Evolutionary conservation across 306 rosid species (phyloP).

Genomic region (Spatholobus suberectus): DNA sequence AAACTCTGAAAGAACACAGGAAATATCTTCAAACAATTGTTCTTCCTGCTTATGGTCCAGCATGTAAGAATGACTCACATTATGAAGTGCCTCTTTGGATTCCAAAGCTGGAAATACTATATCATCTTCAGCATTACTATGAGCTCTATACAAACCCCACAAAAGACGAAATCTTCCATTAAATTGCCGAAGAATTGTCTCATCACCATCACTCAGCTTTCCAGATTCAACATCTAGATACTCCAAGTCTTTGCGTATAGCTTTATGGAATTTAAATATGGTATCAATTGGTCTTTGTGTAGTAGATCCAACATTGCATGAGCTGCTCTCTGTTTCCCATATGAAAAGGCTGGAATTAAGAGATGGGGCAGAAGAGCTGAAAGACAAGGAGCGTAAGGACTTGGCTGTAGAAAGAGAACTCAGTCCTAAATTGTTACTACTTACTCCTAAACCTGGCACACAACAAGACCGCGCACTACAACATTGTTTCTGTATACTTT

Average conservation of each 20-base stretch:
- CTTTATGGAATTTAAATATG: constrained; percentile 96
- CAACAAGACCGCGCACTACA: constrained; percentile 71
- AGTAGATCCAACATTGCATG: constrained; percentile 66
- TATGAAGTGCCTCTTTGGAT: constrained; percentile 97
- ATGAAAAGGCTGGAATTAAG: constrained; percentile 89
- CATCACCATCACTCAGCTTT: constrained; percentile 83
- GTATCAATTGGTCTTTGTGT: constrained; percentile 95
- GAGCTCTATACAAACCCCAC: constrained; percentile 99
- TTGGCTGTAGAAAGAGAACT: constrained; percentile 72
- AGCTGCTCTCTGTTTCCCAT: constrained; percentile 81
- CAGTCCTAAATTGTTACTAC: constrained; percentile 76
- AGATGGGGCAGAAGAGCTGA: constrained; percentile 92
- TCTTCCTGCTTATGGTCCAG: constrained; percentile 98
- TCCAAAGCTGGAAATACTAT: constrained; percentile 97
- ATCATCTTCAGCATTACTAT: constrained; percentile 99
- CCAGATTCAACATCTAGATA: constrained; percentile 98
- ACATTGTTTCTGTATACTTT: constrained; percentile 59
- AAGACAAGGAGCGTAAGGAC: constrained; percentile 90
- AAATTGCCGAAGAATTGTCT: constrained; percentile 73
- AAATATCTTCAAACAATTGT: constrained; percentile 84
- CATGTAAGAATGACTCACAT: constrained; percentile 94
- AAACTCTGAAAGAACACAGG: constrained; percentile 85
- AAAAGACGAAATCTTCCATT: constrained; percentile 95
- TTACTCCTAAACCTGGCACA: constrained; percentile 97
- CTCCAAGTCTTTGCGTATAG: constrained; percentile 97